Percentiles rank a stretch among this genome's conserved stretches.
phyloP scores from a whole-genome alignment of 257 asterid species.

The Solanum commersonii region DNA sequence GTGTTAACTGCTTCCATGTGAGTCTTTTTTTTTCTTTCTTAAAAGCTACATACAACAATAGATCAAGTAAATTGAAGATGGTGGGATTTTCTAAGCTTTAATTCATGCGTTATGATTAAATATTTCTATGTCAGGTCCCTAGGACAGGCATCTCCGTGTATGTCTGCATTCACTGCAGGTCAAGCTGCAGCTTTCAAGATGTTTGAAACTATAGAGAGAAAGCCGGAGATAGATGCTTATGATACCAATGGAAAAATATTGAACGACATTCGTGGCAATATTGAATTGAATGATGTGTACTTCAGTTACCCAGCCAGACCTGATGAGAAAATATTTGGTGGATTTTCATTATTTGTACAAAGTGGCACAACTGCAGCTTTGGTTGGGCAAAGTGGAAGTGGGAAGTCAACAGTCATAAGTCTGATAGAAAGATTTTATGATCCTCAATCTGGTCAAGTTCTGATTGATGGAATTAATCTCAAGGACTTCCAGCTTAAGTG shows the following conservation, averaged over 20 bases:
- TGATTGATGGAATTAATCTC: constrained; percentile 56
- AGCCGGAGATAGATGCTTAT: constrained; percentile 58
- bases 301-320: constrained; percentile 83
- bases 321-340: constrained; percentile 47
- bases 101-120: background rate
- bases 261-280: constrained; percentile 50
- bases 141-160: constrained; percentile 53
- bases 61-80: background rate
- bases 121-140: background rate
- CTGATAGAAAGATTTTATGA: constrained; percentile 73
- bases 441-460: constrained; percentile 61
- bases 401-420: constrained; percentile 75
- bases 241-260: constrained; percentile 43
- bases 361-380: constrained; percentile 70
- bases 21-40: constrained; percentile 8
- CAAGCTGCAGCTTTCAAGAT: constrained; percentile 85
- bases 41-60: background rate
- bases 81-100: background rate
- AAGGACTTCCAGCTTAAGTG: constrained; percentile 75
- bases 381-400: constrained; percentile 91
- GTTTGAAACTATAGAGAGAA: constrained; percentile 64
- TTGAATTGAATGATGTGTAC: constrained; percentile 46
- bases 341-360: constrained; percentile 51
- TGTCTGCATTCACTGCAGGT: constrained; percentile 70
- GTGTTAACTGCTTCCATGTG: constrained; percentile 72